Conservation (phyloP, 1,284 basidiomycete genomes). For the Puccinia hordei region DNA sequence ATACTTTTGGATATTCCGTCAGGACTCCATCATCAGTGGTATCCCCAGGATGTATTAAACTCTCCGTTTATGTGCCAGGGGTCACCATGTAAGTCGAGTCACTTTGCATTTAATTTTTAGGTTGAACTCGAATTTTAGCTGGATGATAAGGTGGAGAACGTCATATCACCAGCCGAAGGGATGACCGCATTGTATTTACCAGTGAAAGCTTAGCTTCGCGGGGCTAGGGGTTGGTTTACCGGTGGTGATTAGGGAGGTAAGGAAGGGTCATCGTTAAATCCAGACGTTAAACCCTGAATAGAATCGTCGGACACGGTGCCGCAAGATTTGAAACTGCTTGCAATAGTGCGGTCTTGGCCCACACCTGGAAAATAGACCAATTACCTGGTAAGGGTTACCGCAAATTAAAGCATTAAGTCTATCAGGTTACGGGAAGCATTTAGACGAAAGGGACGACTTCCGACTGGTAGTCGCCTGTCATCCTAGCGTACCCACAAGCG, state of each 20-base stretch:
- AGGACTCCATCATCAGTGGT: slow-evolving; percentile 15
- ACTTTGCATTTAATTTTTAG: slow-evolving; percentile 16
- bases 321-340: slow-evolving; percentile 1
- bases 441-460: not conserved
- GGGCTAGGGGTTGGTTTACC: slow-evolving; percentile 9
- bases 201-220: slow-evolving; percentile 14
- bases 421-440: not conserved
- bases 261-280: not conserved
- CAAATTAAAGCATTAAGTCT: not conserved
- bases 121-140: slow-evolving; percentile 14
- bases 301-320: not conserved
- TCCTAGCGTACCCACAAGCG: not conserved
- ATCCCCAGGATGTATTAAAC: slow-evolving; percentile 23
- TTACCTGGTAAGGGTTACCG: not conserved
- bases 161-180: slow-evolving; percentile 2
- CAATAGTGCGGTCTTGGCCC: slow-evolving; percentile 3
- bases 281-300: not conserved
- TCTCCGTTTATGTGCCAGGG: slow-evolving; percentile 28
- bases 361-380: not conserved
- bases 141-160: slow-evolving; percentile 22
- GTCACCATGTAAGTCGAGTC: slow-evolving; percentile 13
- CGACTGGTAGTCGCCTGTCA: not conserved
- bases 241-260: slow-evolving; percentile 11
- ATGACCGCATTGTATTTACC: slow-evolving; percentile 22
- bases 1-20: not conserved